Conservation (phyloP, 441 rosid genomes). For the Gossypium davidsonii region DNA sequence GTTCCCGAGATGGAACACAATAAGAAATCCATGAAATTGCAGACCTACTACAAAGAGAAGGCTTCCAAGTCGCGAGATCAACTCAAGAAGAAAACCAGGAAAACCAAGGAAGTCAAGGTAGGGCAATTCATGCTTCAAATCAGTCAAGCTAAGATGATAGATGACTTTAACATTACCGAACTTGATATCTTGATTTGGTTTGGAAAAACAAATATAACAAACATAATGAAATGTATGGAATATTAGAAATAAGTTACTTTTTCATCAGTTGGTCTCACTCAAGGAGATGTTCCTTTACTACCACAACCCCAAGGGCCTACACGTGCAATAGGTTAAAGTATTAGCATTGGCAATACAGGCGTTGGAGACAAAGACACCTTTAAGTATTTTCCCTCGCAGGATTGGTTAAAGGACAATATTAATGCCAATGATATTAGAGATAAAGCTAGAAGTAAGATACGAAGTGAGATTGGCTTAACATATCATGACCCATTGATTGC, state of each 20-base stretch:
- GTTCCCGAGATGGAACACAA: neutral
- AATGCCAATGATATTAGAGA: neutral
- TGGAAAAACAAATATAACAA: neutral
- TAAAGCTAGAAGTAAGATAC: neutral
- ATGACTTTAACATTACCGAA: neutral
- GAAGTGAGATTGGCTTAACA: neutral
- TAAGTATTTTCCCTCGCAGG: neutral
- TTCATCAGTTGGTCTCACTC: neutral
- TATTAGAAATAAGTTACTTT: slow-evolving; percentile 13
- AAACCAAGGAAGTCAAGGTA: neutral
- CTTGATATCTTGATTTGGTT: neutral
- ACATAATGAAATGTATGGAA: neutral
- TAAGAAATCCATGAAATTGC: neutral
- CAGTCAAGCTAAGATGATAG: neutral
- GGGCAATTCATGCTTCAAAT: neutral
- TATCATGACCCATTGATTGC: neutral
- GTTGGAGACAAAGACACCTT: neutral
- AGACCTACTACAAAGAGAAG: neutral
- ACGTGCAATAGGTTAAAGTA: neutral
- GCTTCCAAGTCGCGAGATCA: neutral
- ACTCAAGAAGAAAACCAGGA: neutral
- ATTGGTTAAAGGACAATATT: slow-evolving; percentile 21
- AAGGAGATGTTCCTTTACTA: neutral
- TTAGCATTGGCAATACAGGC: no score
- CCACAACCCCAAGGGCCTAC: neutral